Conservation (phyloP, 2,329 filamentous ascomycete genomes). For the Magnaporthiopsis poae region DNA sequence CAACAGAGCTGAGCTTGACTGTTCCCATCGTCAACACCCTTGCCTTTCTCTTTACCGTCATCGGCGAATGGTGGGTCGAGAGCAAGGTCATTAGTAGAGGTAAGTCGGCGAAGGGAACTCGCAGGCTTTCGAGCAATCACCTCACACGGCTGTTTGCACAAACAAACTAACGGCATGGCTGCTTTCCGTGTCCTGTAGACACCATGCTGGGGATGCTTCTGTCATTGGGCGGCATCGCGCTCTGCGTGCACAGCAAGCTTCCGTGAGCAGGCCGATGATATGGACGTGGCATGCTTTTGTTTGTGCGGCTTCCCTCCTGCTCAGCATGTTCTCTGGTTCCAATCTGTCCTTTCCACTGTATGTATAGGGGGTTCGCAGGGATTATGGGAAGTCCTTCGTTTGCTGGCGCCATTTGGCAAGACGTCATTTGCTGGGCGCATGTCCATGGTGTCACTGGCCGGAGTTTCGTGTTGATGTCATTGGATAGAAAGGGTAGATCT, state of each 20-base stretch:
- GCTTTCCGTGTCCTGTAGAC: slow-evolving; percentile 36
- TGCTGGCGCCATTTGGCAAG: neutral
- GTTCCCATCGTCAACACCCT: slow-evolving; percentile 91
- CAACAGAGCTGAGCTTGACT: slow-evolving; percentile 76
- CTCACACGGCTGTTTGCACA: neutral
- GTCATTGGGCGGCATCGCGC: slow-evolving; percentile 67
- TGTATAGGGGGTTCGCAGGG: neutral
- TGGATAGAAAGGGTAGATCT: neutral
- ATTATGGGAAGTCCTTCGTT: neutral
- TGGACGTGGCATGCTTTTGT: neutral
- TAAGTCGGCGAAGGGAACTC: slow-evolving; percentile 32
- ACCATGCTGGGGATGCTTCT: slow-evolving; percentile 75
- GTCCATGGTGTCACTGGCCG: neutral
- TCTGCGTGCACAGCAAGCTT: slow-evolving; percentile 66
- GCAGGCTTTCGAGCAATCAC: too few relatives aligned
- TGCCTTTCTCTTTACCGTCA: slow-evolving; percentile 88
- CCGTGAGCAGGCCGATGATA: neutral
- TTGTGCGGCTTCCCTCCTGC: neutral
- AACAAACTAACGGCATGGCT: neutral
- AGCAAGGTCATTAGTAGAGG: slow-evolving; percentile 77
- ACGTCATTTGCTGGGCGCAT: neutral
- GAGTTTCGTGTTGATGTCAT: neutral
- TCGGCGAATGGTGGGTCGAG: slow-evolving; percentile 92
- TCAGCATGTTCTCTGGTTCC: neutral
- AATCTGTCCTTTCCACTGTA: neutral